These are phyloP conservation scores for Vitellaria paradoxa DNA, from an alignment of 179 eudicot genomes.

Conservation along the genomic window DNA sequence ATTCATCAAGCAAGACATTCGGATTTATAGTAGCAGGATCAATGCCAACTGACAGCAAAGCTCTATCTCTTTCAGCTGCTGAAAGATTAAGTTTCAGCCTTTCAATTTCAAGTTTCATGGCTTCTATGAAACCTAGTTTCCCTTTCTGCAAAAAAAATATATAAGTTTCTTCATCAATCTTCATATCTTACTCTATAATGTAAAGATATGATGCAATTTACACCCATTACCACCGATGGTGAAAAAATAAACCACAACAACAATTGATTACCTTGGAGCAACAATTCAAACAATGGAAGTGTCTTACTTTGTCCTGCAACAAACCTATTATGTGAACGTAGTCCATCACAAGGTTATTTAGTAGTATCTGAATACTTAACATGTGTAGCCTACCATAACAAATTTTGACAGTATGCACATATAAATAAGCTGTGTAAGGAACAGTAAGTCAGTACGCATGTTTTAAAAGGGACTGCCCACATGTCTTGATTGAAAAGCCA, in stretches of 20 bases:
- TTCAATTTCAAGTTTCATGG: slow-evolving; percentile 91
- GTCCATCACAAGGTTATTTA: background rate
- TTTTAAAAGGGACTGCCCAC: background rate
- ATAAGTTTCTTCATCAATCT: background rate
- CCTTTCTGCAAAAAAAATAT: slow-evolving; percentile 41
- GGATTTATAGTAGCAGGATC: slow-evolving; percentile 96
- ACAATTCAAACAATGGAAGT: background rate
- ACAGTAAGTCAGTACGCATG: background rate
- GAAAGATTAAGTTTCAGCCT: slow-evolving; percentile 75
- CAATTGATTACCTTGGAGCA: background rate
- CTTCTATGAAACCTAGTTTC: slow-evolving; percentile 68
- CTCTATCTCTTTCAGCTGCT: slow-evolving; percentile 94
- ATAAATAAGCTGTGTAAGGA: background rate
- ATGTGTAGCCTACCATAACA: background rate
- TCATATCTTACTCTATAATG: background rate
- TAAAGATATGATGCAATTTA: background rate
- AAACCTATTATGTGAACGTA: background rate
- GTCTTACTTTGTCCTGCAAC: background rate
- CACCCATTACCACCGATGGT: slow-evolving; percentile 3
- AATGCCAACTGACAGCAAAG: slow-evolving; percentile 70
- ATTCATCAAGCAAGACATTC: slow-evolving; percentile 74
- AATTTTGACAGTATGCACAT: background rate
- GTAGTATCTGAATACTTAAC: background rate
- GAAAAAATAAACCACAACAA: background rate
- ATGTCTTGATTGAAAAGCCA: background rate